phyloP scores from a whole-genome alignment of 2,329 filamentous ascomycete genomes.

The Rugonectria rugulosa region DNA sequence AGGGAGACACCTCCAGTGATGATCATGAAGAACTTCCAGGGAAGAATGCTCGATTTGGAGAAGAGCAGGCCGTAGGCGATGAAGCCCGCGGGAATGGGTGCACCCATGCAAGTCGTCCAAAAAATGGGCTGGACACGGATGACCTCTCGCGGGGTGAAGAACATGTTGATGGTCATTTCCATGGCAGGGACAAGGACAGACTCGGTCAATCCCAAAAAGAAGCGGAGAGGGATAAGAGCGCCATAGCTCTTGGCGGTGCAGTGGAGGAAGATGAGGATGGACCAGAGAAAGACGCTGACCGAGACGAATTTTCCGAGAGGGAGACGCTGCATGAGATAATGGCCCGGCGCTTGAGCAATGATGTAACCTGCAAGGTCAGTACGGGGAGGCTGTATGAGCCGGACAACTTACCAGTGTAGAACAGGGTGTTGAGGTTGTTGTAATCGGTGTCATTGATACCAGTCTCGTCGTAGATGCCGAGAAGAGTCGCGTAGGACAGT shows the following conservation, averaged over 20 bases:
- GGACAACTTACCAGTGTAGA: slow-evolving; percentile 10
- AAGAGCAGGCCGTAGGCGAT: slow-evolving; percentile 27
- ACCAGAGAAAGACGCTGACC: slow-evolving; percentile 19
- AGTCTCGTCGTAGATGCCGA: slow-evolving; percentile 19
- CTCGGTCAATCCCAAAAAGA: slow-evolving; percentile 22
- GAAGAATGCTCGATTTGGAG: slow-evolving; percentile 12
- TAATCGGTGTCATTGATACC: slow-evolving; percentile 17
- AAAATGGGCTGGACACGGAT: slow-evolving; percentile 23
- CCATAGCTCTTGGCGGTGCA: slow-evolving; percentile 21
- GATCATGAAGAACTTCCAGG: slow-evolving; percentile 31
- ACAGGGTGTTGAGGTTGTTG: slow-evolving; percentile 21
- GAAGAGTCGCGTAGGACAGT: slow-evolving; percentile 13
- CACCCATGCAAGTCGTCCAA: slow-evolving; percentile 26
- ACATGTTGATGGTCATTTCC: slow-evolving; percentile 25
- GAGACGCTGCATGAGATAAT: slow-evolving; percentile 20
- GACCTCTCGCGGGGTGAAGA: slow-evolving; percentile 25
- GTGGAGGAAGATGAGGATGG: slow-evolving; percentile 17
- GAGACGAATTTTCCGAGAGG: slow-evolving; percentile 19
- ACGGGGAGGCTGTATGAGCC: too few species aligned
- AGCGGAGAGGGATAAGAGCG: slow-evolving; percentile 18
- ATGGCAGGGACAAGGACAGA: slow-evolving; percentile 19
- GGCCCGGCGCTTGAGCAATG: slow-evolving; percentile 16
- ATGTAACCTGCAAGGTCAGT: slow-evolving; percentile 16
- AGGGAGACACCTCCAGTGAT: slow-evolving; percentile 25
- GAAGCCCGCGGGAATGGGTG: slow-evolving; percentile 26